Conservation (phyloP, 129 eudicot species). For the Dittrichia graveolens region DNA sequence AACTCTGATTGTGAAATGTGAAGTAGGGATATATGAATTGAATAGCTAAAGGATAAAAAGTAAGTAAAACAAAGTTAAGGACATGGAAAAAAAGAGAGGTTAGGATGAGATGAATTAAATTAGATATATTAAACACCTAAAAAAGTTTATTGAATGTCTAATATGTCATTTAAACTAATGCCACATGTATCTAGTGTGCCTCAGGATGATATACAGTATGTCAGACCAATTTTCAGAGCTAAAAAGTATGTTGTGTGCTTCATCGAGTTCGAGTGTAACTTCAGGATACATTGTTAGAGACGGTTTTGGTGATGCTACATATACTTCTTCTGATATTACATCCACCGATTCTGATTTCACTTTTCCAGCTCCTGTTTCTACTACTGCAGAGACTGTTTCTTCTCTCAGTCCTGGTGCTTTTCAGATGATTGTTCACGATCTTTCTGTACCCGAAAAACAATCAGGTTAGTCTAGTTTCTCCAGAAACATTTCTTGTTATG, state of each 20-base stretch:
- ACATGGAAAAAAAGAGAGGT: conserved; percentile 6
- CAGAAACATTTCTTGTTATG: conserved; percentile 27
- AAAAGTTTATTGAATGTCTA: conserved; percentile 25
- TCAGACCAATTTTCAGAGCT: conserved; percentile 89
- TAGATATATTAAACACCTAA: conserved; percentile 16
- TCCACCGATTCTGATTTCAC: conserved; percentile 80
- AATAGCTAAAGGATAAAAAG: conserved; percentile 1
- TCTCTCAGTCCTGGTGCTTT: conserved; percentile 59
- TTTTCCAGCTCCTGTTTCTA: conserved; percentile 65
- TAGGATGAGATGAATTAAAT: conserved; percentile 21
- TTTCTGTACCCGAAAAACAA: conserved; percentile 61
- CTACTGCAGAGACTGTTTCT: conserved; percentile 58
- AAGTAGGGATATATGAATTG: conserved; percentile 16
- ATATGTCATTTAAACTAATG: conserved; percentile 55
- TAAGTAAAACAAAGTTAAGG: conserved; percentile 1
- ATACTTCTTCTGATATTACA: conserved; percentile 65
- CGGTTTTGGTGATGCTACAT: conserved; percentile 46
- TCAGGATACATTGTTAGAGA: conserved; percentile 61
- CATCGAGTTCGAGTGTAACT: conserved; percentile 65
- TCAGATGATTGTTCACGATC: conserved; percentile 79
- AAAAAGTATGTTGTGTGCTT: conserved; percentile 66
- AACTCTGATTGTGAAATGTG: conserved; percentile 4
- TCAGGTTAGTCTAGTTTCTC: conserved; percentile 69
- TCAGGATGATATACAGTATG: conserved; percentile 99
- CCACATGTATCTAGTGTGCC: conserved; percentile 81